Base-by-base conservation (phyloP, 2,329 filamentous ascomycete genomes). In the Lomentospora prolificans region DNA sequence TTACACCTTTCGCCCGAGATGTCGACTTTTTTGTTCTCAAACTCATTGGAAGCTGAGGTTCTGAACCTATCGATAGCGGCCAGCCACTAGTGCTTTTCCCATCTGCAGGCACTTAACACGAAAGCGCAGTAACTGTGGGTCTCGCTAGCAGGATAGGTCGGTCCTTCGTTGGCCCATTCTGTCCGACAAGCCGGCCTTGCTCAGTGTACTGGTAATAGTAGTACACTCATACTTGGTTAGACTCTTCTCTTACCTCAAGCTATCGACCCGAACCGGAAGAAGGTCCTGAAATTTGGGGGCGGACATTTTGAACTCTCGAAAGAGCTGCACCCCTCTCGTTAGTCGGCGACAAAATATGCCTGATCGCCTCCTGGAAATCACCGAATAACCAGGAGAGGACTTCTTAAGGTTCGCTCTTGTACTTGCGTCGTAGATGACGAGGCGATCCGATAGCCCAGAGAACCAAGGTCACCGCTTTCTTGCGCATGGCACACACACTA, bases 41-140 rank as follows among this genome's bases (percentile, higher is more conserved):
- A 9, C 17, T 46, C 41, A 46, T 46, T 46, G 41, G 19, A 46
- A 46, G n/a, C 4, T 19, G 41, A 14, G 10, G n/a, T 25, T 46
- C n/a, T 17, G 41, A 22, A 25, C 41, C 9, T 46, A 46, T 24
- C 22, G 41, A 46, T 46, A 46, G 41, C 9, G 19, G n/a, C 4
- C n/a, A 22, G n/a, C 4, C n/a, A 46, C 19, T 46, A 46, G 41
- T 46, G n/a, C 17, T 14, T 24, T 24, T 53, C 31, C 51, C 27
- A 39, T 25, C 51, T 53, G 51, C 51, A 53, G 31, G 51, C 51
- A 53, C 51, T 53, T 53, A 27, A 36, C 51, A 17, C 31, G 19
- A 5, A 19, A 10, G n/a, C 10, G n/a, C 22, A 9, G 9, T 46
- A 19, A 9, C n/a, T 17, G 41, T 46, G 19, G 41, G 5, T 19